These are phyloP conservation scores for Seiridium unicorne DNA, from an alignment of 2,329 filamentous ascomycete genomes.

Conservation along the genomic window DNA sequence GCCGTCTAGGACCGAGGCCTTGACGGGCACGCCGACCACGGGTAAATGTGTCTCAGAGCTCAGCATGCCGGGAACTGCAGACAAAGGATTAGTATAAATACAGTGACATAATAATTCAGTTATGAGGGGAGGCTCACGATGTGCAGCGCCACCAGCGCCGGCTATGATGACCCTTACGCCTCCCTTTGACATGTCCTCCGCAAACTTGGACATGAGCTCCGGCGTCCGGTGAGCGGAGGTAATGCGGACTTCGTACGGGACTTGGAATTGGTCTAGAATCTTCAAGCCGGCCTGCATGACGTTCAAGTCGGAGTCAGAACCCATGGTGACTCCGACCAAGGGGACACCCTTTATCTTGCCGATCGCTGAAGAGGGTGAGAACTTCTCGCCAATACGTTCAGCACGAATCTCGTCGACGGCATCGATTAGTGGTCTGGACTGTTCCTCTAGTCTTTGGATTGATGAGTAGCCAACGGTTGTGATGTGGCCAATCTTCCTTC, in stretches of 20 bases:
- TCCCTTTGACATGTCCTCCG: slow-evolving; percentile 58
- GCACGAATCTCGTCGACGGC: slow-evolving; percentile 58
- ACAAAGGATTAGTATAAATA: not conserved
- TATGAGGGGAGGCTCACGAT: slow-evolving; percentile 27
- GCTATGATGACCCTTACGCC: slow-evolving; percentile 75
- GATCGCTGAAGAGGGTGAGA: slow-evolving; percentile 26
- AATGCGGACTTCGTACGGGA: slow-evolving; percentile 71
- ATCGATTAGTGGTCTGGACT: slow-evolving; percentile 67
- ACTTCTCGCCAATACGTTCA: slow-evolving; percentile 45
- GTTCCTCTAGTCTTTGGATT: slow-evolving; percentile 56
- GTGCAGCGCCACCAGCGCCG: slow-evolving; percentile 72
- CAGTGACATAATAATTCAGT: not conserved
- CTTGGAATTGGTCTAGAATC: slow-evolving; percentile 66
- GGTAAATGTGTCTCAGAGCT: slow-evolving; percentile 69
- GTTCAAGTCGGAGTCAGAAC: slow-evolving; percentile 64
- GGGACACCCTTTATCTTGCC: slow-evolving; percentile 39
- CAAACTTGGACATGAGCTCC: slow-evolving; percentile 66
- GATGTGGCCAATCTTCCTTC: slow-evolving; percentile 93
- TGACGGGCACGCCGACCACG: slow-evolving; percentile 76
- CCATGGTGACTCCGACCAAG: slow-evolving; percentile 78
- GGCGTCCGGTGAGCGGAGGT: slow-evolving; percentile 80
- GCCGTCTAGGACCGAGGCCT: slow-evolving; percentile 70
- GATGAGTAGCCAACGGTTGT: slow-evolving; percentile 73
- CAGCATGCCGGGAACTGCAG: slow-evolving; percentile 65
- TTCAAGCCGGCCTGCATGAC: slow-evolving; percentile 66